Evolutionary conservation across 164 flowering plant genomes (phyloP).

Genomic region (Euptelea pleiosperma): DNA sequence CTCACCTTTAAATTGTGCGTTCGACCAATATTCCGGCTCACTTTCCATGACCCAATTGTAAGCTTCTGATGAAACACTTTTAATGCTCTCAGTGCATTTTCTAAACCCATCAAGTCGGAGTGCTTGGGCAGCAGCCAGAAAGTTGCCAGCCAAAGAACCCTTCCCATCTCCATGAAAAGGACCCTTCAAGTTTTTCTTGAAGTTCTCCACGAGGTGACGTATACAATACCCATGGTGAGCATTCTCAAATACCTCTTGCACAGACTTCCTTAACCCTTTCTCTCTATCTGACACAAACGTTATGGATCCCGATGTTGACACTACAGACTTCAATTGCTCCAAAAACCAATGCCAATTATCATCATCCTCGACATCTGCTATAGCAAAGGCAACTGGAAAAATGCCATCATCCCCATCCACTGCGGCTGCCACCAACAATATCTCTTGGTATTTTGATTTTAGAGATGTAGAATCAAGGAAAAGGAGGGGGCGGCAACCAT

Average conservation of each 20-base stretch:
- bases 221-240: slow-evolving; percentile 51
- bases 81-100: slow-evolving; percentile 35
- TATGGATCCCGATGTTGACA: slow-evolving; percentile 32
- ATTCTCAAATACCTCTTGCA: slow-evolving; percentile 46
- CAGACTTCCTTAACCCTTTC: slow-evolving; percentile 36
- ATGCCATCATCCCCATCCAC: slow-evolving; percentile 57
- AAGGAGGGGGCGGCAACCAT: slow-evolving; percentile 53
- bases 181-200: slow-evolving; percentile 41
- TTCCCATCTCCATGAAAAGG: slow-evolving; percentile 46
- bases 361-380: slow-evolving; percentile 46
- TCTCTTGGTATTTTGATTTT: slow-evolving; percentile 51
- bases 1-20: slow-evolving; percentile 40
- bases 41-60: slow-evolving; percentile 47
- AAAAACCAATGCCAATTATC: slow-evolving; percentile 68
- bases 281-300: slow-evolving; percentile 55
- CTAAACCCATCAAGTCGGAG: slow-evolving; percentile 34
- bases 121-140: slow-evolving; percentile 46
- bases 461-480: slow-evolving; percentile 40
- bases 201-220: slow-evolving; percentile 36
- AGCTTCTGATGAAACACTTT: slow-evolving; percentile 35
- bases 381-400: slow-evolving; percentile 62
- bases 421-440: slow-evolving; percentile 46
- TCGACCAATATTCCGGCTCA: slow-evolving; percentile 50
- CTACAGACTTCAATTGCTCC: slow-evolving; percentile 35
- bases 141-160: slow-evolving; percentile 27